Base-by-base conservation (phyloP, 495 filamentous ascomycete genomes). In the Neurospora discreta region DNA sequence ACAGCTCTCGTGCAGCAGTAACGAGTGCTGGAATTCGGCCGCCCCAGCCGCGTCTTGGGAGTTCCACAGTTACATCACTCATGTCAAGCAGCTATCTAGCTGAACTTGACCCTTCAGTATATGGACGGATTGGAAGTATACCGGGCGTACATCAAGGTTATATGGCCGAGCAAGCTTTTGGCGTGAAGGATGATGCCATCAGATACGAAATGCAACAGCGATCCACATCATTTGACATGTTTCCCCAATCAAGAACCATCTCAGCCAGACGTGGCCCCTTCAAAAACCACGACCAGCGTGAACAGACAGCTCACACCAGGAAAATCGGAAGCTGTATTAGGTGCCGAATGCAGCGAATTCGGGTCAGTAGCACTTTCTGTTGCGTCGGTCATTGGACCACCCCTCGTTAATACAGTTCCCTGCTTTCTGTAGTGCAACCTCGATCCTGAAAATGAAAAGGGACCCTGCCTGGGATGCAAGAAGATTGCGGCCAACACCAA, bases 271-370 rank as follows among this genome's bases (percentile, higher is more conserved):
- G 85, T 41, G 82, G 84, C 0, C 84, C 84, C 7, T 87, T 87
- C 75, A 83, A 81, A 65, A 80, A 84, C 60, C 77, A 80, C 39
- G 76, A 80, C n/a, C 77, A 79, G 30, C 78, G 84, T 40, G 78
- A 84, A 70, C 77, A 82, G 70, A 87, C 85, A 5, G 85, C 85
- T 16, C 82, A 81, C 36, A 87, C 85, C 0, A 78, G 85, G 72
- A 82, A 82, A 69, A 84, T 85, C 67, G 84, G 83, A 11, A 84
- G 83, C 69, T 87, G 85, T 73, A 83, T 86, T 69, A 77, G 85
- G 38, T 87, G 85, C 70, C 80, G 84, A 68, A 86, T 87, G 82
- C 85, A 87, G 75, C 81, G 84, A n/a, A 86, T 87, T 71, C 82
- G 85, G 69, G 85, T 87, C 75, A 80, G 83, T 75, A 42, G 42